Conservation (phyloP, 202 grass and related monocot species). For the Carex arenaria region DNA sequence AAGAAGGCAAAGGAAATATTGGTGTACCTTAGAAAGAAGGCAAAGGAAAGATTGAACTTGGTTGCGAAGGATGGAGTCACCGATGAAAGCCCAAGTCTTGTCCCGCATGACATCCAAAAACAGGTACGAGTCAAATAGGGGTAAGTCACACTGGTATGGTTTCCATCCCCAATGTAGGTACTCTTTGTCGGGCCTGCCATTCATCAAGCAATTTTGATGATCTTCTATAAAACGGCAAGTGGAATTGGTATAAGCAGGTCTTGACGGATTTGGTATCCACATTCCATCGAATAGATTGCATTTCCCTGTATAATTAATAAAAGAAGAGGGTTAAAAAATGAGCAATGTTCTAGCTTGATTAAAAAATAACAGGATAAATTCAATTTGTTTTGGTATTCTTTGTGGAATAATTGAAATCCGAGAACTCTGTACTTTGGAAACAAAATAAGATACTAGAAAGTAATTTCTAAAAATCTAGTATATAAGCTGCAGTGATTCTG, state of each 20-base stretch:
- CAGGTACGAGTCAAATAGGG: slow-evolving; percentile 45
- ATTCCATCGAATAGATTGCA: slow-evolving; percentile 72
- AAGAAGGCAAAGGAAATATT: not conserved
- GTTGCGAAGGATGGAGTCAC: slow-evolving; percentile 96
- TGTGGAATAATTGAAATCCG: not conserved
- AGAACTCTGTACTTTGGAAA: not conserved
- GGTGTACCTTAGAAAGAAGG: slow-evolving; percentile 80
- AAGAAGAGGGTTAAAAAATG: not conserved
- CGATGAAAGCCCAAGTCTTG: slow-evolving; percentile 78
- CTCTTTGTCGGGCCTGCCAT: slow-evolving; percentile 62
- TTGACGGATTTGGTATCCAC: slow-evolving; percentile 60
- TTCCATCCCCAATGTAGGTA: slow-evolving; percentile 91
- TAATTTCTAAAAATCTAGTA: not conserved
- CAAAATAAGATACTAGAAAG: not conserved
- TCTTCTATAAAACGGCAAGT: slow-evolving; percentile 77
- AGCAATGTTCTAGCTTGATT: not conserved
- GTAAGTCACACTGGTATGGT: slow-evolving; percentile 66
- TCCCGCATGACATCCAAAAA: slow-evolving; percentile 73
- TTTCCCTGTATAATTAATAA: not conserved
- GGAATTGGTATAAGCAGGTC: slow-evolving; percentile 75
- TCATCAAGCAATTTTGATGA: slow-evolving; percentile 86
- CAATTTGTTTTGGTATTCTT: not conserved
- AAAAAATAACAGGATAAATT: not conserved
- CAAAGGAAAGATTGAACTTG: slow-evolving; percentile 88
- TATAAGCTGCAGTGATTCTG: not conserved